phyloP scores from a whole-genome alignment of 2,329 filamentous ascomycete species.

The Lachnellula subtilissima region DNA sequence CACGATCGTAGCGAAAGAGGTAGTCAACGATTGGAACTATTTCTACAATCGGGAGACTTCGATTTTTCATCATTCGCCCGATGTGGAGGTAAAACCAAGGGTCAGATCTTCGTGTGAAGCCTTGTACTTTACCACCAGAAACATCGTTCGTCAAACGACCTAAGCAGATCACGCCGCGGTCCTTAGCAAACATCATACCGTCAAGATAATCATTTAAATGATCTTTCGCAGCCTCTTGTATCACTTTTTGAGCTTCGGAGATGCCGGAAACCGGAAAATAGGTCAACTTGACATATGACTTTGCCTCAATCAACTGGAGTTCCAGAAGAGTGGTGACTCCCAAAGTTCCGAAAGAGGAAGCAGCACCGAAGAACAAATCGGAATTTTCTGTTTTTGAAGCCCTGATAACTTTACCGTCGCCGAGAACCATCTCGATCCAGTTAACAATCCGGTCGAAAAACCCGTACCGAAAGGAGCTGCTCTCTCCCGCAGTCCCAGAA shows the following conservation, averaged over 20 bases:
- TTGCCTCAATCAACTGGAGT: constrained; percentile 49
- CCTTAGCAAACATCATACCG: constrained; percentile 46
- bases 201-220: constrained; percentile 51
- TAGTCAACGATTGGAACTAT: constrained; percentile 45
- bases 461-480: constrained; percentile 58
- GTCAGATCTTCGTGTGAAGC: constrained; percentile 49
- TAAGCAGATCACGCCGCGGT: constrained; percentile 47
- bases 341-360: constrained; percentile 55
- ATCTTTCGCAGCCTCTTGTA: constrained; percentile 31
- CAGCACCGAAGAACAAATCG: constrained; percentile 55
- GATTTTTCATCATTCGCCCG: constrained; percentile 24
- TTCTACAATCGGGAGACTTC: constrained; percentile 32
- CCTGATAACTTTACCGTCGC: constrained; percentile 48
- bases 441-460: constrained; percentile 61
- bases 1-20: constrained; percentile 57
- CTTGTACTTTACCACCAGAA: constrained; percentile 29
- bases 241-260: constrained; percentile 36
- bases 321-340: constrained; percentile 57
- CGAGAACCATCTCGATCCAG: constrained; percentile 58
- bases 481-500: constrained; percentile 61
- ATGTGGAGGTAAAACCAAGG: constrained; percentile 64
- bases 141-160: constrained; percentile 42
- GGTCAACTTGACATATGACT: constrained; percentile 48
- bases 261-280: constrained; percentile 45
- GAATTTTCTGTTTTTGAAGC: constrained; percentile 42